These are phyloP conservation scores for Blastobotrys americana DNA, from an alignment of 805 yeast species.

Conservation along the genomic window DNA sequence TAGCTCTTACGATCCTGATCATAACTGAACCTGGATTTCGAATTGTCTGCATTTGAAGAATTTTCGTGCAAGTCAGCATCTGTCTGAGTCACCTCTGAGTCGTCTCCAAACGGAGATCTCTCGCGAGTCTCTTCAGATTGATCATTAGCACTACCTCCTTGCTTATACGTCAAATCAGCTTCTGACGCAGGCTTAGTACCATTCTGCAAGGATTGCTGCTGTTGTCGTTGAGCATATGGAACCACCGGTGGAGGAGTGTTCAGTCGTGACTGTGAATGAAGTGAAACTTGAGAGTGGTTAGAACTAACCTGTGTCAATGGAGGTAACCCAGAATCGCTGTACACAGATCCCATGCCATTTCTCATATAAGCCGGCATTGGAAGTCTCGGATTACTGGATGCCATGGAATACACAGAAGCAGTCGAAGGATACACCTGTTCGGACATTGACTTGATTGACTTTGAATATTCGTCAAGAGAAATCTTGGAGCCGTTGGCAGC, in stretches of 20 bases:
- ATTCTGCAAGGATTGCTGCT: no score
- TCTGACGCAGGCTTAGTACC: no score
- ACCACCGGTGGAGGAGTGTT: neutral
- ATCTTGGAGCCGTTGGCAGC: constrained; percentile 13
- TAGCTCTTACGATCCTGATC: neutral
- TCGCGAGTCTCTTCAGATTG: neutral
- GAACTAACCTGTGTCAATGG: neutral
- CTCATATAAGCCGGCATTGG: constrained; percentile 3
- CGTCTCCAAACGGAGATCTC: neutral
- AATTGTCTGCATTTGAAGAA: neutral
- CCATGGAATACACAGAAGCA: constrained; percentile 20
- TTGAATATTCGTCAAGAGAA: constrained; percentile 22
- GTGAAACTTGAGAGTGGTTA: neutral
- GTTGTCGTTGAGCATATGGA: neutral
- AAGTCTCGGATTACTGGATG: constrained; percentile 7
- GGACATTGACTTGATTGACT: constrained; percentile 18
- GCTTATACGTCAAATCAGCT: no score
- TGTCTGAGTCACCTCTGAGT: neutral
- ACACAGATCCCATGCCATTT: neutral
- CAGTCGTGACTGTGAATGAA: no score
- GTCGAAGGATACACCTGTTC: constrained; percentile 17
- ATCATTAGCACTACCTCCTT: neutral
- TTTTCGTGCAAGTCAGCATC: no score
- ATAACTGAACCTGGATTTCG: neutral
- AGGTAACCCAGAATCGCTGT: neutral